phyloP scores from a whole-genome alignment of 495 filamentous ascomycete genomes.

The Aspergillus ostianus region DNA sequence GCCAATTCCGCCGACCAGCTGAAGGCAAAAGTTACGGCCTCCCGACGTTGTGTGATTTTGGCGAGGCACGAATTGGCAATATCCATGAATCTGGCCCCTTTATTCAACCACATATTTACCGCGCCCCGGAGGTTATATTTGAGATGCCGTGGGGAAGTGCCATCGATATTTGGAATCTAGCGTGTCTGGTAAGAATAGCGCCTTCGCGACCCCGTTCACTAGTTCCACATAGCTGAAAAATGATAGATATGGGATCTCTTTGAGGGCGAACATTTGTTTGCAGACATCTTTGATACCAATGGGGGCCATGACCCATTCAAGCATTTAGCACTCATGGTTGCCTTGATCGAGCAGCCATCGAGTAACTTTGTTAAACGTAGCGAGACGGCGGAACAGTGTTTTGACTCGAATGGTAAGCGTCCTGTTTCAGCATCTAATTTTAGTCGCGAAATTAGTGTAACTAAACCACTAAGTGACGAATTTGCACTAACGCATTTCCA shows the following conservation, averaged over 20 bases:
- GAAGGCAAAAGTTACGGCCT: conserved; percentile 20
- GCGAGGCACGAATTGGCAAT: conserved; percentile 30
- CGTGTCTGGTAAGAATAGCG: conserved; percentile 36
- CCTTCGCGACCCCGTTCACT: conserved; percentile 4
- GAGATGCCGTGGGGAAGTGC: conserved; percentile 39
- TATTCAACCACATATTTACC: conserved; percentile 40
- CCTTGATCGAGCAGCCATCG: conserved; percentile 44
- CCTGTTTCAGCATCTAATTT: conserved; percentile 10
- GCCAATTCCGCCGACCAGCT: conserved; percentile 19
- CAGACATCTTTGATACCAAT: conserved; percentile 29
- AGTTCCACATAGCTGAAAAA: conserved; percentile 9
- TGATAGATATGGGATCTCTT: conserved; percentile 48
- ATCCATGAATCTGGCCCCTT: conserved; percentile 25
- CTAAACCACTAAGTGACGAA: too few species aligned
- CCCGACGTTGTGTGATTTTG: conserved; percentile 34
- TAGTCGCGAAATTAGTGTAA: too few species aligned
- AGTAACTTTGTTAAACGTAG: conserved; percentile 34
- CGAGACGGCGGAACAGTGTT: conserved; percentile 35
- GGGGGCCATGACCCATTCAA: conserved; percentile 32
- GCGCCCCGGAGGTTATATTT: conserved; percentile 45
- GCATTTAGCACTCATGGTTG: conserved; percentile 45
- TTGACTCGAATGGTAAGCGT: conserved; percentile 31
- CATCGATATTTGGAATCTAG: conserved; percentile 45
- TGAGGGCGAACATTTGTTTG: conserved; percentile 44
- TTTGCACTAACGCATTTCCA: too few species aligned